Base-by-base conservation (phyloP, 164 flowering plant genomes). In the Euptelea pleiosperma region DNA sequence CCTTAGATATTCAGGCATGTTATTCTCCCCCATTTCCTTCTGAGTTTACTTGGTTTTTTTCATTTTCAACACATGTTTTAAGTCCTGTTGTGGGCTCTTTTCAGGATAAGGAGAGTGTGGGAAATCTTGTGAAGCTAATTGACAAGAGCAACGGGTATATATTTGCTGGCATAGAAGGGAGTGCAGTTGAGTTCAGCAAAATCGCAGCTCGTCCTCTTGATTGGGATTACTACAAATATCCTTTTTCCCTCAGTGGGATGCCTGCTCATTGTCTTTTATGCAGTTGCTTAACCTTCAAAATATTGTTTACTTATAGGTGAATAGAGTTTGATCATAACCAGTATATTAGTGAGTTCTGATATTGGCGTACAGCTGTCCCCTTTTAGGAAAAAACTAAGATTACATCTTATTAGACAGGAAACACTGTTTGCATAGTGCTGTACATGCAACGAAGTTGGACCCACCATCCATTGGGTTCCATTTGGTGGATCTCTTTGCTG, bases 161-260 rank as follows among this genome's bases (percentile, higher is more conserved):
- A 52, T 92, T 89, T 75, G 76, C 84, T 31, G 75, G 83, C 49
- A 81, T 85, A 26, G 97, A 93, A 45, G 77, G 79, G 21, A 93
- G 92, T 72, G 96, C 83, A 15, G 91, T 82, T 41, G 98, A 83
- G 72, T 86, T 86, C 73, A 90, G 97, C 83, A 90, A 93, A 81
- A 76, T 90, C 41, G 96, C 96, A 19, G 91, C 79, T 37, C 80
- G 80, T 16, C 84, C 83, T 45, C 64, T 71, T 59, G 96, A 93
- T 62, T 90, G 96, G 94, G 99, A 93, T 54, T 93, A 92, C 60
- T 81, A 82, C 69, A 86, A 91, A 93, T 90, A 90, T 93, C 98
- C 98, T 86, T 83, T 64, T 52, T 24, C 2, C 41, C 30, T 26
- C 35, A 19, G 29, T 25, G 30, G 21, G 40, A 43, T 52, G 33